phyloP scores from a whole-genome alignment of 2,329 filamentous ascomycete species.

The Allantophomopsis cytisporea region DNA sequence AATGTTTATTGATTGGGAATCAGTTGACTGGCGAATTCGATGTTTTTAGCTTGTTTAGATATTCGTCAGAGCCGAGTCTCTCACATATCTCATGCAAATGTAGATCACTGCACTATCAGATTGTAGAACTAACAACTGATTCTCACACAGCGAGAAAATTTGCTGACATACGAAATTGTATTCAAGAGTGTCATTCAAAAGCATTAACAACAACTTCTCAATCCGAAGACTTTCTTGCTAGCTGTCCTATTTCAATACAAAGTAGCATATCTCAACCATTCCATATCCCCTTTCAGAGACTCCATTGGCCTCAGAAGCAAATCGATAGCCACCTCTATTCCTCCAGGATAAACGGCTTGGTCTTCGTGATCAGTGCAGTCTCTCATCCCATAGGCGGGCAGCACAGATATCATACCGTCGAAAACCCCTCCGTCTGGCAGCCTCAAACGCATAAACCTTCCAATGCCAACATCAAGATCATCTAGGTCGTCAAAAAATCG shows the following conservation, averaged over 20 bases:
- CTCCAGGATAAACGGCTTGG: neutral
- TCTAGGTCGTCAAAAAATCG: slow-evolving; percentile 1
- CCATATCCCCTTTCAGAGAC: neutral
- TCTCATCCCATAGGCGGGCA: slow-evolving; percentile 3
- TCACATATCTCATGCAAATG: too few relatives aligned
- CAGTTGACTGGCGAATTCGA: too few relatives aligned
- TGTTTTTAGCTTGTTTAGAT: too few relatives aligned
- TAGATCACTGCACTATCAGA: too few relatives aligned
- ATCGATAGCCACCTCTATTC: slow-evolving; percentile 1
- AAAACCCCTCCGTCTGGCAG: slow-evolving; percentile 1
- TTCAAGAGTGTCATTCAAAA: too few relatives aligned
- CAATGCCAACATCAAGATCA: slow-evolving; percentile 2
- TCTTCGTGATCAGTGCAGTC: neutral
- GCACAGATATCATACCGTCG: slow-evolving; percentile 2
- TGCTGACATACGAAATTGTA: too few relatives aligned
- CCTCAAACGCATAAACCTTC: slow-evolving; percentile 2
- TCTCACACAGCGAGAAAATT: too few relatives aligned
- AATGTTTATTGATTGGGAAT: too few relatives aligned
- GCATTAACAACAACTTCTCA: too few relatives aligned
- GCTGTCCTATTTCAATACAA: neutral
- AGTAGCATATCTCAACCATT: neutral
- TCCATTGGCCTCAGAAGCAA: neutral
- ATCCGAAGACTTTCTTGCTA: too few relatives aligned
- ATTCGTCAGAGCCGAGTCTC: too few relatives aligned
- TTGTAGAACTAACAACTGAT: too few relatives aligned